Base-by-base conservation (phyloP, 2,329 filamentous ascomycete genomes). In the Drechslerella coelobrocha region DNA sequence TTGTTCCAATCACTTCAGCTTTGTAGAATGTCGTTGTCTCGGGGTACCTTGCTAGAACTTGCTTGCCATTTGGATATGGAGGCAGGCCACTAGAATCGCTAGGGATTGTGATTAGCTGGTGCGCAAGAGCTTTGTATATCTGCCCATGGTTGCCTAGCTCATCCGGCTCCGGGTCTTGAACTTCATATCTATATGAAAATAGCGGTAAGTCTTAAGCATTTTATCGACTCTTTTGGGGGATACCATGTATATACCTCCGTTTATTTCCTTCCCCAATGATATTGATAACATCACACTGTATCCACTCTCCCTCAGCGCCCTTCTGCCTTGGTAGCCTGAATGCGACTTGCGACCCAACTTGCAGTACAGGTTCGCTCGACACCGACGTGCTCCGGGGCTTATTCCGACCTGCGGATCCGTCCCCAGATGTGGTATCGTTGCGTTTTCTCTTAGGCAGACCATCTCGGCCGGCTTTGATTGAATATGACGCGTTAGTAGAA, bases 1-100 rank as follows among this genome's bases (percentile, higher is more conserved):
- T 81, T 82, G 85, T 87, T 34, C 87, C 87, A 79, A 90, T 89
- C 7, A 93, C 90, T 74, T 92, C 89, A 0, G 90, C 90, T 77
- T 89, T 88, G 78, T 94, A 94, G 75, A 94, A 93, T 0, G 89
- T 92, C 0, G 90, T 92, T 0, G 90, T 93, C 75, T 91, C 88
- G 0, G 90, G 90, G 76, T 94, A 94, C 65, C 91, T 81, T 0
- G 90, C 90, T 63, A 93, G 81, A 7, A 93, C 90, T 48, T 86
- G 85, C 77, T 88, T 90, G 47, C 89, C 88, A 39, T 84, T 80
- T 6, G 82, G 76, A 74, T 84, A 86, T 34, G 89, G 85, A 65
- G 89, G 84, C 41, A 89, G 82, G 2, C 88, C 81, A 1, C 79
- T 85, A 72, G 79, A 81, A 73, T 77, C 81, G 77, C 84, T 82